These are phyloP conservation scores for Hura crepitans DNA, from an alignment of 441 rosid species.

Conservation along the genomic window DNA sequence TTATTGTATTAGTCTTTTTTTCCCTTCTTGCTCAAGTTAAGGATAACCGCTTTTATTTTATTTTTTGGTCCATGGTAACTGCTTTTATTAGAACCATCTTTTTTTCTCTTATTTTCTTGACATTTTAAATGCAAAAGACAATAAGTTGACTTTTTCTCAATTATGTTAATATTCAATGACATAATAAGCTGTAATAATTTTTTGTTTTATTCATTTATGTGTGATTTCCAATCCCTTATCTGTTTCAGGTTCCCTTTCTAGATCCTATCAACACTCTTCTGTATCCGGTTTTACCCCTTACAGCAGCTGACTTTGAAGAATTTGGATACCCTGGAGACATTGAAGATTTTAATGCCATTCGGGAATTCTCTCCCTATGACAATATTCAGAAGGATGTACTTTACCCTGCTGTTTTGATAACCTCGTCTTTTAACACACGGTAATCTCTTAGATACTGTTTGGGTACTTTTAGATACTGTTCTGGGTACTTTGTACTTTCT, in stretches of 20 bases:
- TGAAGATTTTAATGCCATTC: conserved; percentile 69
- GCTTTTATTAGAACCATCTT: neutral
- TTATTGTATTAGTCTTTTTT: neutral
- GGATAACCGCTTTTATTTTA: too few relatives aligned
- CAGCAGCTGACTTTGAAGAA: conserved; percentile 77
- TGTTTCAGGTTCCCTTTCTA: conserved; percentile 80
- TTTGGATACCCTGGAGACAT: conserved; percentile 84
- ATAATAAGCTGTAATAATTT: neutral
- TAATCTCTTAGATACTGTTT: conserved; percentile 35
- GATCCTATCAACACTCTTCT: conserved; percentile 84
- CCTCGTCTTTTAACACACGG: conserved; percentile 84
- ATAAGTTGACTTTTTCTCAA: neutral
- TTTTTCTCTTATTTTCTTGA: conserved; percentile 3
- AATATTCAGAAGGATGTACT: conserved; percentile 66
- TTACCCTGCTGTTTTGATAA: conserved; percentile 74
- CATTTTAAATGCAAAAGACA: conserved; percentile 1
- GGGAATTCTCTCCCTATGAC: conserved; percentile 75
- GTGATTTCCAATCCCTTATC: neutral
- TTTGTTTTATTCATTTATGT: neutral
- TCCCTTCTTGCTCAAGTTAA: neutral
- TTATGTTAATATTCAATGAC: neutral
- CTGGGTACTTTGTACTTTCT: neutral
- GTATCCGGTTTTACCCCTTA: conserved; percentile 74
- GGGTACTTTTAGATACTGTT: too few relatives aligned
- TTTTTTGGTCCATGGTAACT: too few relatives aligned